A percentile compares a stretch with the other conserved stretches of the same genome.
These are phyloP conservation scores for Phytophthora macrochlamydospora DNA, from an alignment of 352 stramenopile species.

Conservation along the genomic window DNA sequence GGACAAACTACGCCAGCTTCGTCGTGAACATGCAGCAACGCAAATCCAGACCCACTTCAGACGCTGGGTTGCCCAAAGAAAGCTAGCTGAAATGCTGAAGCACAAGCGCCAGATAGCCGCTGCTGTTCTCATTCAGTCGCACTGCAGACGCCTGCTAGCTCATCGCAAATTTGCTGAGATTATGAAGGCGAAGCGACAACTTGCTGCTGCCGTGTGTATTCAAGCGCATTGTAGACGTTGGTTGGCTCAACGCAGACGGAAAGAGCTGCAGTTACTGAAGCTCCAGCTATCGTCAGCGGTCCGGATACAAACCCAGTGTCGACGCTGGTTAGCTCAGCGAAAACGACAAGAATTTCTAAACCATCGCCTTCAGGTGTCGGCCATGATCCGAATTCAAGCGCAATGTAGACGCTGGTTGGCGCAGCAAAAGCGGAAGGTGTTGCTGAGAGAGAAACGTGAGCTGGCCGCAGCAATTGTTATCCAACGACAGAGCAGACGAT, in stretches of 20 bases:
- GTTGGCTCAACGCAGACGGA: constrained; percentile 23
- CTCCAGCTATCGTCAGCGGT: constrained; percentile 9
- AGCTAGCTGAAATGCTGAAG: constrained; percentile 23
- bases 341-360: constrained; percentile 11
- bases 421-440: constrained; percentile 15
- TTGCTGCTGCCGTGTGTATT: constrained; percentile 17
- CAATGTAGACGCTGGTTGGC: constrained; percentile 34
- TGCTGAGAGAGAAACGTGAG: constrained; percentile 27
- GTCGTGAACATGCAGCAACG: constrained; percentile 37
- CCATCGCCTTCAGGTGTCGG: constrained; percentile 12
- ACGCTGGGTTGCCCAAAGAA: constrained; percentile 21
- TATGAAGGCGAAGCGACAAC: constrained; percentile 18
- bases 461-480: constrained; percentile 22
- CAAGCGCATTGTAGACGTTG: constrained; percentile 26
- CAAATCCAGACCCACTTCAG: constrained; percentile 42
- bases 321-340: constrained; percentile 20
- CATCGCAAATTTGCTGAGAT: constrained; percentile 18
- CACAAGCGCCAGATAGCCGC: constrained; percentile 27
- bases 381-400: constrained; percentile 37
- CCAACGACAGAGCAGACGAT: constrained; percentile 29
- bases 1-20: constrained; percentile 31
- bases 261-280: constrained; percentile 11
- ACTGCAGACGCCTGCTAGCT: constrained; percentile 28
- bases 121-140: constrained; percentile 29
- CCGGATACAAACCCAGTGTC: constrained; percentile 20